Conservation (phyloP, 768 basidiomycete genomes). For the Boletus subparvulus region DNA sequence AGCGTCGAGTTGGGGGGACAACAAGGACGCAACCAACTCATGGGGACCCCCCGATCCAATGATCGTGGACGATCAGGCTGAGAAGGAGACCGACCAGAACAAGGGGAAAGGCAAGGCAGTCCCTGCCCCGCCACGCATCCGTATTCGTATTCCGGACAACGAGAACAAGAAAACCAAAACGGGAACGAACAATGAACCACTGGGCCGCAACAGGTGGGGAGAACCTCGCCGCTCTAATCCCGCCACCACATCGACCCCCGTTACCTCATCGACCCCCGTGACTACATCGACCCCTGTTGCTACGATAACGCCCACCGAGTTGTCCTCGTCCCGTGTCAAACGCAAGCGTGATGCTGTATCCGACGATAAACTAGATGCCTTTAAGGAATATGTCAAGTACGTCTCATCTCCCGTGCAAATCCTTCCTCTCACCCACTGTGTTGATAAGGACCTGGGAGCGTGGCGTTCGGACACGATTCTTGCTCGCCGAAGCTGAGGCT, state of each 20-base stretch:
- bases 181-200: conserved; percentile 26
- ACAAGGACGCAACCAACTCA: neutral
- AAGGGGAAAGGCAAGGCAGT: conserved; percentile 13
- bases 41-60: conserved; percentile 10
- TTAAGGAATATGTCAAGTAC: conserved; percentile 33
- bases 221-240: conserved; percentile 9
- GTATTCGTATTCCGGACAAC: conserved; percentile 21
- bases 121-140: conserved; percentile 27
- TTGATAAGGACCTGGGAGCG: conserved; percentile 30
- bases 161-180: conserved; percentile 16
- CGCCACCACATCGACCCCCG: conserved; percentile 2
- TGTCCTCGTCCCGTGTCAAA: conserved; percentile 17
- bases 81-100: conserved; percentile 1
- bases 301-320: conserved; percentile 16
- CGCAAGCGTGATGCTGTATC: conserved; percentile 24
- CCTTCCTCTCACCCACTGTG: neutral
- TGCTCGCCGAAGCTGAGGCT: conserved; percentile 29
- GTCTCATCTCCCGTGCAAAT: conserved; percentile 1
- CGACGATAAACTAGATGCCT: conserved; percentile 25
- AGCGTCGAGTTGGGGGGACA: neutral
- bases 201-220: conserved; percentile 17
- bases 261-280: conserved; percentile 4
- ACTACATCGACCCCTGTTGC: conserved; percentile 14
- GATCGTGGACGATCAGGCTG: conserved; percentile 2
- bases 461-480: conserved; percentile 26